Base-by-base conservation (phyloP, 139 green algal genomes). In the Ulvella scutata region DNA sequence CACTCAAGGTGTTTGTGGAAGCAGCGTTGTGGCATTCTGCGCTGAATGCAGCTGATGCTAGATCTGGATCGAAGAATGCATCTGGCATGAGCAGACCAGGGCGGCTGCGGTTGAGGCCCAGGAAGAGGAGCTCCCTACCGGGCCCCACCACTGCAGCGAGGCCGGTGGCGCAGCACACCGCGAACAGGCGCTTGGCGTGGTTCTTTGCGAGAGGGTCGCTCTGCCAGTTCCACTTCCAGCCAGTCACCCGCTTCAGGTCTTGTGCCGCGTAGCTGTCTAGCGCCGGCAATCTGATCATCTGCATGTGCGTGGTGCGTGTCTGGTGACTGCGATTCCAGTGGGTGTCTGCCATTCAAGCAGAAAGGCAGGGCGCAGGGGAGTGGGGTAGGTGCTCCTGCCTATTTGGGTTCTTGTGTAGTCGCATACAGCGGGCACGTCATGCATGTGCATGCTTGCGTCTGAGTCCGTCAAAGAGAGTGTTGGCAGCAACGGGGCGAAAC, bases 181-280 rank as follows among this genome's bases (percentile, higher is more conserved):
- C 10, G 2, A 67, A 34, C 6, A n/a, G 51, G n/a, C 33, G n/a
- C 6, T 26, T n/a, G n/a, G 31, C n/a, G 51, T 67, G 51, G n/a
- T 67, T 67, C 13, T n/a, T 36, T 10, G 51, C 51, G 4, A 67
- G n/a, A 29, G 33, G n/a, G 17, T 67, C 51, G 33, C 2, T 26
- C 51, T n/a, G n/a, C 51, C 51, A 67, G 51, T 67, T 67, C 51
- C 51, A 67, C n/a, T 23, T n/a, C 51, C 51, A 67, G 51, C 51
- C 51, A n/a, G 51, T 67, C 9, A 67, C 0, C 9, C 33, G n/a
- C 51, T 67, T 26, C 13, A 67, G 51, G n/a, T 67, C 33, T 10
- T 67, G 13, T 6, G 51, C 33, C n/a, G 31, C 13, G 31, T n/a
- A 13, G n/a, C 31, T 26, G n/a, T 67, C 51, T 6, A 67, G 51